These are phyloP conservation scores for Plectosphaerella cucumerina DNA, from an alignment of 2,329 filamentous ascomycete species.

Conservation along the genomic window DNA sequence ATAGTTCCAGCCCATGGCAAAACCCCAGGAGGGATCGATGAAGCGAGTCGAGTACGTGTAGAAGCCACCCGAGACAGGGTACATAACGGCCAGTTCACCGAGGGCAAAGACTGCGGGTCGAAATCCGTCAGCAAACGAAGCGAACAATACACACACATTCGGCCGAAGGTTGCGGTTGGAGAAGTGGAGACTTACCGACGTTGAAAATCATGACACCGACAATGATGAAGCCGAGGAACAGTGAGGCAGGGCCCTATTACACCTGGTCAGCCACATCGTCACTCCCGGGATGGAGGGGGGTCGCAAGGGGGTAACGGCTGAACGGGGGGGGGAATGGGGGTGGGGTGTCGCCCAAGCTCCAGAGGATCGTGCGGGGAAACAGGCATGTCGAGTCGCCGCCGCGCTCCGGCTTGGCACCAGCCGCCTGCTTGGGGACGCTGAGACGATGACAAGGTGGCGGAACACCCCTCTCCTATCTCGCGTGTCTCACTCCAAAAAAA, in stretches of 20 bases:
- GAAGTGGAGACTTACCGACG: constrained; percentile 25
- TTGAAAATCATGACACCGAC: constrained; percentile 52
- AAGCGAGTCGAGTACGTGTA: constrained; percentile 54
- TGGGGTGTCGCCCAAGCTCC: background rate
- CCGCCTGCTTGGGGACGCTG: no score
- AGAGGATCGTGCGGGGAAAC: background rate
- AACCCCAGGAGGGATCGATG: constrained; percentile 52
- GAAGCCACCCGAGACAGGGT: constrained; percentile 54
- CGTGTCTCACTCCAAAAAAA: no score
- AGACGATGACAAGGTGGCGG: no score
- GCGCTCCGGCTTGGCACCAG: background rate
- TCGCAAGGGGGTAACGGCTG: no score
- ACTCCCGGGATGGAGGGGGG: background rate
- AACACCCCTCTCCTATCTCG: no score
- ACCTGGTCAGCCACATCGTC: background rate
- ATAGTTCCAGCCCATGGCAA: constrained; percentile 47
- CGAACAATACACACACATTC: background rate
- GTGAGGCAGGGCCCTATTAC: constrained; percentile 24
- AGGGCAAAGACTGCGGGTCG: constrained; percentile 48
- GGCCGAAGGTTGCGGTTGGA: background rate
- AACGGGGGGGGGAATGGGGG: background rate
- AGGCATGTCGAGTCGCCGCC: background rate
- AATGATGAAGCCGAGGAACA: constrained; percentile 39
- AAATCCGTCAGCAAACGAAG: background rate
- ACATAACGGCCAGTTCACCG: constrained; percentile 52